phyloP scores from a whole-genome alignment of 768 basidiomycete species.

The Psilocybe cyanescens region DNA sequence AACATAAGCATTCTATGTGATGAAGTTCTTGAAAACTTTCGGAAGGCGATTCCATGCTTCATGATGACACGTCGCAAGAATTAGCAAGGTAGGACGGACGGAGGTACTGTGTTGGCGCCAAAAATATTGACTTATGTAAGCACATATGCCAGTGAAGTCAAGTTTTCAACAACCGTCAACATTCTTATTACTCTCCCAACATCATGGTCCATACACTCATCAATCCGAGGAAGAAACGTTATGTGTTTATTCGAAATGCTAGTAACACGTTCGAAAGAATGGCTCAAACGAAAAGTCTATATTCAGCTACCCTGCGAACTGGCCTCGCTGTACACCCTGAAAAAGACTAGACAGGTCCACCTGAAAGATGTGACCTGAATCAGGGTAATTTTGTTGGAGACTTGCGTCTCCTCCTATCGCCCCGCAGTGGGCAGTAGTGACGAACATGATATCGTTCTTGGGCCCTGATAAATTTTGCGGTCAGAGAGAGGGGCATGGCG shows the following conservation, averaged over 20 bases:
- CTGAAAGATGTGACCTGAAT: slow-evolving; percentile 58
- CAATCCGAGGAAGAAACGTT: not conserved
- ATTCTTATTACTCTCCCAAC: not conserved
- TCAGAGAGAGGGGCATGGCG: slow-evolving; percentile 11
- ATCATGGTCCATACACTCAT: not conserved
- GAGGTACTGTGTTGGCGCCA: not conserved
- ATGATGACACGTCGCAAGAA: slow-evolving; percentile 41
- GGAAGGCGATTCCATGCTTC: slow-evolving; percentile 94
- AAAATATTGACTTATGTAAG: slow-evolving; percentile 16
- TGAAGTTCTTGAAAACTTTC: slow-evolving; percentile 90
- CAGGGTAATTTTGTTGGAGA: slow-evolving; percentile 51
- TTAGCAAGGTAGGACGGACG: not conserved
- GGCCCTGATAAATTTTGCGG: slow-evolving; percentile 42
- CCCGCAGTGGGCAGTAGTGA: slow-evolving; percentile 65
- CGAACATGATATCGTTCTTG: slow-evolving; percentile 64
- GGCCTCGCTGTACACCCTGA: slow-evolving; percentile 37
- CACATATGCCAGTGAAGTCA: not conserved
- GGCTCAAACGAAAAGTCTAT: not conserved
- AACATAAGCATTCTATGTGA: slow-evolving; percentile 94
- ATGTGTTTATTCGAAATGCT: not conserved
- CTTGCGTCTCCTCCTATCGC: slow-evolving; percentile 58
- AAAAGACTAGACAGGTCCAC: slow-evolving; percentile 51
- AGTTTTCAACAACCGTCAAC: not conserved
- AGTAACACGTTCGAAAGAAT: not conserved
- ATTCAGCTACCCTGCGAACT: slow-evolving; percentile 34